Base-by-base conservation (phyloP, 2,329 filamentous ascomycete species). In the Lojkania enalia region DNA sequence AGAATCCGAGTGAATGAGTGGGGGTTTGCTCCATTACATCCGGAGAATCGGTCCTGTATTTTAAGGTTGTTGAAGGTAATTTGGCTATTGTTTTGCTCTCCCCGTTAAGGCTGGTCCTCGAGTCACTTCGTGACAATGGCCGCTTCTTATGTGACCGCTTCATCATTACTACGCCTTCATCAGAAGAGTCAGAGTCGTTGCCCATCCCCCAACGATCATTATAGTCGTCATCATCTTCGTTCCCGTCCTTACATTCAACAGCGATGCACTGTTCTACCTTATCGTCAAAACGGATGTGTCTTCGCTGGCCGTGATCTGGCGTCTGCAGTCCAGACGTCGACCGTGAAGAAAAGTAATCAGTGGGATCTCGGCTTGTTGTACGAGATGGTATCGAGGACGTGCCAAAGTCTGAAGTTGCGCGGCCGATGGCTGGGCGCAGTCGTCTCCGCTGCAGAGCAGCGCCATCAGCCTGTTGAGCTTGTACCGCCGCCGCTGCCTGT, bases 221-320 rank as follows among this genome's bases (percentile, higher is more conserved):
- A 31, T 70, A 71, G 54, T 71, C 71, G 16, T 74, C 71, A 38
- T 89, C 84, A 9, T 87, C 83, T 20, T 87, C 83, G 36, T 91
- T 86, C 18, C 86, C 85, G 52, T 88, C 84, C 72, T 95, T 95
- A 57, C 84, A 80, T 23, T 97, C 91, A 21, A 99, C 83, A 5
- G 94, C 94, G 54, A 96, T 96, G 67, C 91, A 96, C 67, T 97
- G 92, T 66, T 91, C 86, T 2, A 99, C 94, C 71, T 92, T 88
- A 64, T 96, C 88, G 64, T 96, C 94, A 70, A 99, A 99, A 63
- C 95, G 89, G 54, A 99, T 97, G 66, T 96, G 92, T 49, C 85
- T 90, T 61, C 84, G 81, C 60, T 87, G 85, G 5, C 81, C 70
- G 5, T 66, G 61, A 37, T 74, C 82, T 72, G 82, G 81, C 2